Evolutionary conservation across 495 filamentous ascomycete species (phyloP), one percentile per base, ranked within the genome.

Genomic region (Barbatosphaeria neglecta): DNA sequence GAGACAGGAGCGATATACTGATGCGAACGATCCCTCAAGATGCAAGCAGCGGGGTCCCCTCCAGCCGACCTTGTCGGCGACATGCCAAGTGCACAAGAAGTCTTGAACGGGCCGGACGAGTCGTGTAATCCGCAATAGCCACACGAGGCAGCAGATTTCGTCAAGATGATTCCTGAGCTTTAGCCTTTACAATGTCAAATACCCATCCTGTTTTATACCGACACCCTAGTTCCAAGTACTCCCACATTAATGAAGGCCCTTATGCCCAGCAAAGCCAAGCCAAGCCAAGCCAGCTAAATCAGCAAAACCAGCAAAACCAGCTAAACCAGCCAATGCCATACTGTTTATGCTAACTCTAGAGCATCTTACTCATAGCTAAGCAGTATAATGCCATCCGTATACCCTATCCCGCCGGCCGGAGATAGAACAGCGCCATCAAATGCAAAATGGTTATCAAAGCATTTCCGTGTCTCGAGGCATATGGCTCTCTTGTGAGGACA

Each of bases 31-130:
- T 22, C 4, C 11, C 37, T n/a, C 47, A 40, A 65, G 92, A 97
- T 98, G 90, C 92, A 97, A 90, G 81, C 82, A 43, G 82, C 84
- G 17, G 92, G 92, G 4, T 87, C 84, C 35, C 92, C 90, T 7
- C 92, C 92, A 2, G 73, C 82, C 19, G 92, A 96, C 62, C 71
- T 98, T 10, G 83, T 98, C 40, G 84, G 89, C 19, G 87, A 95
- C 58, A 87, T 90, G 84, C 75, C 77, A 37, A 79, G 81, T 47
- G 80, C 83, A 2, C 81, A 87, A 52, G 82, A 87, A 58, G 80
- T 76, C 35, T 62, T 89, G 7, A 75, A 74, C 19, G 81, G 79
- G 49, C 68, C 86, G 24, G 83, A 87, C 51, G 74, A 82, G 43
- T 75, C 77, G 9, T 90, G 86, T 67, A 76, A 79, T 50, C 76